Evolutionary conservation across 192 early-diverging fungal genomes (phyloP).

Genomic region (Umbelopsis isabellina): DNA sequence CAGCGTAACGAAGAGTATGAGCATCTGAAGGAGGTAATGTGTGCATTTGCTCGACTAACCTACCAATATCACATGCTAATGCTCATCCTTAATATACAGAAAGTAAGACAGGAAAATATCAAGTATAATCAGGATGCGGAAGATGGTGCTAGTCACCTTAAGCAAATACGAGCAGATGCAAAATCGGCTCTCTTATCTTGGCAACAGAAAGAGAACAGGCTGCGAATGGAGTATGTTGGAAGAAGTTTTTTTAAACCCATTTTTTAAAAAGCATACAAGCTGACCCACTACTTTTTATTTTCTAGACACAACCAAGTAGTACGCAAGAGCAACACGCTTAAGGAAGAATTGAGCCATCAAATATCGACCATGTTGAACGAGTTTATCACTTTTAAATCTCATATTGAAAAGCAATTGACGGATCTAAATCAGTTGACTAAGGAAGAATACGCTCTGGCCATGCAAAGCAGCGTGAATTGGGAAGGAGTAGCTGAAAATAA

Average conservation of each 20-base stretch:
- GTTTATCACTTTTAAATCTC: slow-evolving; percentile 5
- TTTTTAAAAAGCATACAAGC: too few relatives aligned
- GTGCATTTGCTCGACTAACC: too few relatives aligned
- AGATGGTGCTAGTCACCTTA: slow-evolving; percentile 9
- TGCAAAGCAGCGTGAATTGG: slow-evolving; percentile 20
- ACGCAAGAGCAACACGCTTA: slow-evolving; percentile 1
- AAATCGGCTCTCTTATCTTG: slow-evolving; percentile 13
- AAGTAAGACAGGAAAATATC: slow-evolving; percentile 9
- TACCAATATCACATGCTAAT: too few relatives aligned
- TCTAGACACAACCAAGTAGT: slow-evolving; percentile 16
- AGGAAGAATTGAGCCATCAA: slow-evolving; percentile 14
- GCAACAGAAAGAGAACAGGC: slow-evolving; percentile 17
- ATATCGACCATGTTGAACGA: slow-evolving; percentile 16
- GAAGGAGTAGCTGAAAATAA: slow-evolving; percentile 10
- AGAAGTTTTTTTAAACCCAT: background rate
- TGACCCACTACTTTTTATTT: background rate
- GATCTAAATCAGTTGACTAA: slow-evolving; percentile 14
- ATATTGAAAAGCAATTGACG: slow-evolving; percentile 18
- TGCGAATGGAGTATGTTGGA: slow-evolving; percentile 6
- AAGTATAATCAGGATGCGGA: slow-evolving; percentile 12
- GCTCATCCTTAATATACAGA: background rate
- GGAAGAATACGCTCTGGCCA: slow-evolving; percentile 14
- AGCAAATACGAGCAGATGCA: slow-evolving; percentile 20
- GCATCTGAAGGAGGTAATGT: slow-evolving; percentile 3
- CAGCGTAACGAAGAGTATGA: slow-evolving; percentile 20